Percentiles rank a stretch among this genome's conserved stretches.
These are phyloP conservation scores for Quercus rubra DNA, from an alignment of 306 rosid species.

Conservation along the genomic window DNA sequence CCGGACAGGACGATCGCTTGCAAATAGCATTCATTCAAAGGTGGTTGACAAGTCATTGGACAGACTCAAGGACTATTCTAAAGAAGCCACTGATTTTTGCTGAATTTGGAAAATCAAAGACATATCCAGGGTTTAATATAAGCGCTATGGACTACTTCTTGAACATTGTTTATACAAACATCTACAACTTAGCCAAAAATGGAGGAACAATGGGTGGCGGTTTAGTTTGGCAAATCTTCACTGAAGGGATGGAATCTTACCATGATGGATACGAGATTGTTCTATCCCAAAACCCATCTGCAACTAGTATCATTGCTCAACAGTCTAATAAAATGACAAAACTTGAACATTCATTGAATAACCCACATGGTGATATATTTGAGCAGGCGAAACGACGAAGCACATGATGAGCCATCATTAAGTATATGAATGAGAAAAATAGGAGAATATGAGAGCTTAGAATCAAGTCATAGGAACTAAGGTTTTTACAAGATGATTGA, in stretches of 20 bases:
- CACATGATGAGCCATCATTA: not conserved
- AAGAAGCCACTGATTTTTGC: slow-evolving; percentile 50
- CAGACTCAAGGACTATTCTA: slow-evolving; percentile 35
- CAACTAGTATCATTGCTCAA: slow-evolving; percentile 24
- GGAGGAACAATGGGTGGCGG: slow-evolving; percentile 47
- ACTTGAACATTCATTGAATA: slow-evolving; percentile 20
- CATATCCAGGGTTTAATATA: slow-evolving; percentile 21
- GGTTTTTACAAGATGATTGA: too few species aligned
- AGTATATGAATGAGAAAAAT: not conserved
- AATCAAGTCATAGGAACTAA: not conserved
- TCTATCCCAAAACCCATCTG: slow-evolving; percentile 35
- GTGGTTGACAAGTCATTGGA: slow-evolving; percentile 41
- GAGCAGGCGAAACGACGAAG: not conserved
- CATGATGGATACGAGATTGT: slow-evolving; percentile 50
- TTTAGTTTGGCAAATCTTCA: slow-evolving; percentile 51
- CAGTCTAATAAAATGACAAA: slow-evolving; percentile 43
- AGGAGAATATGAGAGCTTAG: too few species aligned
- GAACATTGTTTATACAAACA: slow-evolving; percentile 25
- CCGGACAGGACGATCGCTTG: slow-evolving; percentile 20
- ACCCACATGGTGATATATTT: not conserved
- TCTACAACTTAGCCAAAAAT: slow-evolving; percentile 28
- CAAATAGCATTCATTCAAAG: slow-evolving; percentile 41
- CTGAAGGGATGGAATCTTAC: slow-evolving; percentile 42
- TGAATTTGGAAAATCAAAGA: slow-evolving; percentile 50
- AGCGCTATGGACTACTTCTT: slow-evolving; percentile 30